Evolutionary conservation across 2,329 filamentous ascomycete genomes (phyloP).

Genomic region (Xylaria sp.): DNA sequence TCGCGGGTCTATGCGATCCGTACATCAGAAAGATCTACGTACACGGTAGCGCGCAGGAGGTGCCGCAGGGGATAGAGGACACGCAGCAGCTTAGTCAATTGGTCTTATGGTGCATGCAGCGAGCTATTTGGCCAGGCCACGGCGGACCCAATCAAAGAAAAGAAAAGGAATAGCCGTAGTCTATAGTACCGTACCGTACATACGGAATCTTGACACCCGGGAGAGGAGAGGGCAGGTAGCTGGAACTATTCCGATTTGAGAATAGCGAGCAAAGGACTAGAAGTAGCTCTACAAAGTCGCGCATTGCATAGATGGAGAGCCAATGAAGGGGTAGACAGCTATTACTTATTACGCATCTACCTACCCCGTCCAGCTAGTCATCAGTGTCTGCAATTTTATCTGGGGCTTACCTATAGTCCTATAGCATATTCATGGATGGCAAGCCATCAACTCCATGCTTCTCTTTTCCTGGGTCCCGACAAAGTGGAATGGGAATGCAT

Average conservation of each 20-base stretch:
- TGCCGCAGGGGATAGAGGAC: constrained; percentile 39
- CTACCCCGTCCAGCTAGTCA: not conserved
- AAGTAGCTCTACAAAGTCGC: not conserved
- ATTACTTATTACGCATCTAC: not conserved
- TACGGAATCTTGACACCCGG: constrained; percentile 11
- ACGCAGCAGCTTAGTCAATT: constrained; percentile 37
- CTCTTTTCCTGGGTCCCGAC: constrained; percentile 9
- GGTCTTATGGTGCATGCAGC: constrained; percentile 44
- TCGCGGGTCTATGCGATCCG: constrained; percentile 48
- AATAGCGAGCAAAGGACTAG: constrained; percentile 10
- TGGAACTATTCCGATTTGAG: constrained; percentile 13
- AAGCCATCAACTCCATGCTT: not conserved
- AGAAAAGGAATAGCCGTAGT: not conserved
- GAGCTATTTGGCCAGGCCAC: constrained; percentile 46
- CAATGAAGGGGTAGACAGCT: not conserved
- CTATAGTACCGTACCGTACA: not conserved
- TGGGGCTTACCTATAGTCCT: not conserved
- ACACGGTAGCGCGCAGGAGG: constrained; percentile 38
- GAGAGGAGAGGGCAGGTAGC: not conserved
- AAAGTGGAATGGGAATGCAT: constrained; percentile 9
- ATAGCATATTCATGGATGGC: not conserved
- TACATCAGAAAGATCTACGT: constrained; percentile 47
- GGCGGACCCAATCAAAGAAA: constrained; percentile 25
- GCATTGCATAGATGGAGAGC: not conserved
- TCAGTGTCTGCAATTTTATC: not conserved